These are phyloP conservation scores for Vigna unguiculata DNA, from an alignment of 306 rosid genomes.

Conservation along the genomic window DNA sequence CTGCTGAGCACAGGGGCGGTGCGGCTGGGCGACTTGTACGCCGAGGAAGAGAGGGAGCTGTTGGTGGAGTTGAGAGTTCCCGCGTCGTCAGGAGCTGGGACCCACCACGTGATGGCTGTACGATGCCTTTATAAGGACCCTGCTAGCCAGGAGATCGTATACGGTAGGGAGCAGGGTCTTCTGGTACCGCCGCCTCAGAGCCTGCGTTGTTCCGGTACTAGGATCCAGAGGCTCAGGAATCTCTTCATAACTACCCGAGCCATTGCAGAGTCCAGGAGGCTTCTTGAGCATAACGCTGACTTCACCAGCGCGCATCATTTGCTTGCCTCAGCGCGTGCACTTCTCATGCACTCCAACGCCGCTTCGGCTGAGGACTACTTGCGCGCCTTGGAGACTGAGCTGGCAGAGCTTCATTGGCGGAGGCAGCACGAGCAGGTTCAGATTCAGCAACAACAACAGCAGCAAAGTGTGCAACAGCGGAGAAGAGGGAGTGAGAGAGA, in stretches of 20 bases:
- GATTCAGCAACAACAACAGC: slow-evolving; percentile 29
- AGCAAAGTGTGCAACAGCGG: slow-evolving; percentile 46
- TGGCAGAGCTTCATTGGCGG: slow-evolving; percentile 74
- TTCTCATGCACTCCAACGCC: slow-evolving; percentile 59
- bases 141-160: slow-evolving; percentile 66
- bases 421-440: slow-evolving; percentile 55
- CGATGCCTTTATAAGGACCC: slow-evolving; percentile 81
- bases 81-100: slow-evolving; percentile 38
- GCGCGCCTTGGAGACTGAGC: slow-evolving; percentile 69
- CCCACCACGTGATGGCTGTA: slow-evolving; percentile 71
- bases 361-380: slow-evolving; percentile 54
- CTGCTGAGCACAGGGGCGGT: slow-evolving; percentile 60
- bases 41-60: slow-evolving; percentile 78
- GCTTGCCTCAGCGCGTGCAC: slow-evolving; percentile 71
- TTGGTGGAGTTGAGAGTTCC: slow-evolving; percentile 73
- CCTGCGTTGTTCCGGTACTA: slow-evolving; percentile 43
- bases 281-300: slow-evolving; percentile 58
- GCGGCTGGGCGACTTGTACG: slow-evolving; percentile 83
- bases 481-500: slow-evolving; percentile 56
- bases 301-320: slow-evolving; percentile 68
- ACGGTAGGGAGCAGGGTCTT: slow-evolving; percentile 66
- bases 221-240: slow-evolving; percentile 59
- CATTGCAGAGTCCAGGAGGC: slow-evolving; percentile 73
- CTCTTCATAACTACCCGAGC: slow-evolving; percentile 72
- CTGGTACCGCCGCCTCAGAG: slow-evolving; percentile 55